phyloP scores from a whole-genome alignment of 2,329 filamentous ascomycete species.

The Allantophomopsis lycopodina region DNA sequence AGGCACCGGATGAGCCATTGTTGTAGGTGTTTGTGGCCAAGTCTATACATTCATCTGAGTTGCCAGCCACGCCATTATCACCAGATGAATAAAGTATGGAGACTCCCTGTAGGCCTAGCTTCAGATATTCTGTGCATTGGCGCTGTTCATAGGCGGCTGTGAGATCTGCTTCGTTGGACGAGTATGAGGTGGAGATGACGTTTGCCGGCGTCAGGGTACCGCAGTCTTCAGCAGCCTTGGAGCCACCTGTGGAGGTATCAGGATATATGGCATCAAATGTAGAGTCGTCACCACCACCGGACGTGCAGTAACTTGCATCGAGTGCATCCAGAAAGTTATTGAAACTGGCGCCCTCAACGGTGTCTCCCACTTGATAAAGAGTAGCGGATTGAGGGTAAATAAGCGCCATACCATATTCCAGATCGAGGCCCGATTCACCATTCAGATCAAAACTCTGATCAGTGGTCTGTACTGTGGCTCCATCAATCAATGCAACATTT shows the following conservation, averaged over 20 bases:
- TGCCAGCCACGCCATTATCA: constrained; percentile 31
- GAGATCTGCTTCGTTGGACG: constrained; percentile 34
- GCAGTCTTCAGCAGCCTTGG: constrained; percentile 27
- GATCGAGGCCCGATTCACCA: constrained; percentile 38
- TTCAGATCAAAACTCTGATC: constrained; percentile 22
- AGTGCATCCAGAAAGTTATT: constrained; percentile 29
- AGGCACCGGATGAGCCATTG: constrained; percentile 20
- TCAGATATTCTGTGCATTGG: constrained; percentile 42
- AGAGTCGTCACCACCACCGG: constrained; percentile 23
- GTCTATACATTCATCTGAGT: constrained; percentile 22
- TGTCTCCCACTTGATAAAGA: constrained; percentile 28
- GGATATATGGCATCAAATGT: constrained; percentile 22
- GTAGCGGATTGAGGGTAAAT: constrained; percentile 35
- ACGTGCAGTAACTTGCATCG: constrained; percentile 29
- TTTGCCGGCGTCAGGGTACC: constrained; percentile 30
- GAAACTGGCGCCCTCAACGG: constrained; percentile 24
- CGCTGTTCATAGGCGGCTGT: constrained; percentile 31
- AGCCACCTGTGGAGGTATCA: constrained; percentile 17
- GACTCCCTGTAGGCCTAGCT: constrained; percentile 37
- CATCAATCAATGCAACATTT: constrained; percentile 29
- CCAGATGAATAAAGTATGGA: constrained; percentile 35
- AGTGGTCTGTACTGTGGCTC: constrained; percentile 26
- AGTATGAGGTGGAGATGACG: constrained; percentile 40
- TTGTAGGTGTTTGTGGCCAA: constrained; percentile 16
- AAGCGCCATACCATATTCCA: constrained; percentile 38